Base-by-base conservation (phyloP, 2,329 filamentous ascomycete species). In the Alternaria tenuissima region DNA sequence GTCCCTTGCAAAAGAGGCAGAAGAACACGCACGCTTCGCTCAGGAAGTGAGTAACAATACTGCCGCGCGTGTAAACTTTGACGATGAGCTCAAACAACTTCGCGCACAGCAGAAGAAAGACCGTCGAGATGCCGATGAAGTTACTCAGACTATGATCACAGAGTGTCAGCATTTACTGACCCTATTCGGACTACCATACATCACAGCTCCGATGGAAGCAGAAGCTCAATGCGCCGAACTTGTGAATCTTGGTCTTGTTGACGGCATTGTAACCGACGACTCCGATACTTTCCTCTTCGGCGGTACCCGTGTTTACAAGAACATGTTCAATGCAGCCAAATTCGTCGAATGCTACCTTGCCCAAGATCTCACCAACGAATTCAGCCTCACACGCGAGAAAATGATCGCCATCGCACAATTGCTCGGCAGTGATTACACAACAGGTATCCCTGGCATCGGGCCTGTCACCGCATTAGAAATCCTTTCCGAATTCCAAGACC, bases 261-360 rank as follows among this genome's bases (percentile, higher is more conserved):
- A 99, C 76, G 95, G 96, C 12, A 97, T 99, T 63, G 94, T 99
- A 30, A 99, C 96, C 0, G 95, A 99, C 72, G 95, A 99, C 76
- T 96, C 91, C 3, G 95, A 99, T 82, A 96, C 90, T 0, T 99
- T 99, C 73, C 86, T 99, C 1, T 99, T 99, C 77, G 96, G 95
- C 18, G 96, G 95, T 38, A 99, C 93, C 0, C 86, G 94, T 18
- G 91, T 99, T 22, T 99, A 99, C 84, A 99, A 99, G 79, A 99
- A 99, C 82, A 96, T 99, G 93, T 99, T 99, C 84, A 99, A 97
- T 79, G 90, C 93, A 70, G 95, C 95, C 78, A 99, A 99, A 76
- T 96, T 93, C 70, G 95, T 99, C 42, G 95, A 99, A 80, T 98
- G 95, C 80, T 99, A 98, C 75, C 86, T 99, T 9, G 82, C 89